phyloP scores from a whole-genome alignment of 2,329 filamentous ascomycete species.

The Penicillium sp. region DNA sequence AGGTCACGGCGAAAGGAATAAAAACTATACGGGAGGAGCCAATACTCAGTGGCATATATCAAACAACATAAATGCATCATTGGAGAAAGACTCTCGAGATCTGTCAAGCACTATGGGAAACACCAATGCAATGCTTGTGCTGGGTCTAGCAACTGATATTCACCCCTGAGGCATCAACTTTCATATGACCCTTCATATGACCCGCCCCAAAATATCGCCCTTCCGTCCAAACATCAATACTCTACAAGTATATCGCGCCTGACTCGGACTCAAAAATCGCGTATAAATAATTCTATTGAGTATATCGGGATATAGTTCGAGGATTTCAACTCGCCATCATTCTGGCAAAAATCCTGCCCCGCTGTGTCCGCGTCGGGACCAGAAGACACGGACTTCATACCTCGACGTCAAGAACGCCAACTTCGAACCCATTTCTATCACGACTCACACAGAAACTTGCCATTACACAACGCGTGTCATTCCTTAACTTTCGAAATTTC shows the following conservation, averaged over 20 bases:
- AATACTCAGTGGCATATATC: neutral
- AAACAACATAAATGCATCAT: no score
- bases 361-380: conserved; percentile 8
- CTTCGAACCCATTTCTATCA: neutral
- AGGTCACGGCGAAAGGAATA: neutral
- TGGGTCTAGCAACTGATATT: neutral
- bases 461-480: neutral
- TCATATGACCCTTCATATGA: neutral
- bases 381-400: conserved; percentile 3
- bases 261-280: neutral
- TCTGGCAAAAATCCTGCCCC: conserved; percentile 5
- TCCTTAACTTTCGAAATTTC: conserved; percentile 1
- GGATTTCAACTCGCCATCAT: neutral
- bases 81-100: neutral
- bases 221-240: neutral
- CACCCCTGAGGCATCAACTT: conserved; percentile 1
- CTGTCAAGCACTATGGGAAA: neutral
- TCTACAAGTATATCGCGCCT: neutral
- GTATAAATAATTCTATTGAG: neutral
- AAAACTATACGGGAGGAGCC: neutral
- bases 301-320: neutral
- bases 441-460: neutral
- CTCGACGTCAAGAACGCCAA: neutral
- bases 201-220: neutral
- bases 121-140: neutral